These are phyloP conservation scores for Porogramme epimiltina DNA, from an alignment of 1,284 basidiomycete genomes.

Conservation along the genomic window DNA sequence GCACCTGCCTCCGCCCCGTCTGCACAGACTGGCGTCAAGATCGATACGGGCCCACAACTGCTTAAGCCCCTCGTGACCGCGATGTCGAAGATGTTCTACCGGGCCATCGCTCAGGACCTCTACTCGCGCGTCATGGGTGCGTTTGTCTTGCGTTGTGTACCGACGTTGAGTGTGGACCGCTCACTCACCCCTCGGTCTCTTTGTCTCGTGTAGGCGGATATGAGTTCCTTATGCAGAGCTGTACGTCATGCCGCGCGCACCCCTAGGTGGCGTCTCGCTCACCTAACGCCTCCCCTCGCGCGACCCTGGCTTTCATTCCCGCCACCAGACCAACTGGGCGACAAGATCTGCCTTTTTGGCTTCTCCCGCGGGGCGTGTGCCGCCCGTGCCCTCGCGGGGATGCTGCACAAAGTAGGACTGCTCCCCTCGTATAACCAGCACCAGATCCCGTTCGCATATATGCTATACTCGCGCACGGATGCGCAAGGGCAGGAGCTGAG, in stretches of 20 bases:
- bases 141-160: conserved; percentile 12
- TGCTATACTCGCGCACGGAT: conserved; percentile 40
- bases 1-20: not conserved
- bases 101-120: conserved; percentile 54
- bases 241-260: conserved; percentile 30
- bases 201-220: conserved; percentile 51
- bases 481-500: conserved; percentile 35
- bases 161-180: no score
- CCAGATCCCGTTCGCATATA: conserved; percentile 48
- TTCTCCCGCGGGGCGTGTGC: conserved; percentile 75
- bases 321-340: conserved; percentile 45
- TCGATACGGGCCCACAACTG: conserved; percentile 51
- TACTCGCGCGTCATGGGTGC: conserved; percentile 57
- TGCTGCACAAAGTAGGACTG: conserved; percentile 57
- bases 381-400: conserved; percentile 49
- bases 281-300: not conserved
- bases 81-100: conserved; percentile 47
- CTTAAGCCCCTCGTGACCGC: conserved; percentile 41
- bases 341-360: conserved; percentile 61
- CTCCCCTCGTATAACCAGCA: conserved; percentile 53
- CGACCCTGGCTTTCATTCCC: not conserved
- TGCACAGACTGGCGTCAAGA: conserved; percentile 52
- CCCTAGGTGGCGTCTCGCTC: not conserved
- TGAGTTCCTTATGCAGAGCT: conserved; percentile 66
- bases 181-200: not conserved